Evolutionary conservation across 805 yeast genomes (phyloP).

Genomic region (Naumovozyma castellii): DNA sequence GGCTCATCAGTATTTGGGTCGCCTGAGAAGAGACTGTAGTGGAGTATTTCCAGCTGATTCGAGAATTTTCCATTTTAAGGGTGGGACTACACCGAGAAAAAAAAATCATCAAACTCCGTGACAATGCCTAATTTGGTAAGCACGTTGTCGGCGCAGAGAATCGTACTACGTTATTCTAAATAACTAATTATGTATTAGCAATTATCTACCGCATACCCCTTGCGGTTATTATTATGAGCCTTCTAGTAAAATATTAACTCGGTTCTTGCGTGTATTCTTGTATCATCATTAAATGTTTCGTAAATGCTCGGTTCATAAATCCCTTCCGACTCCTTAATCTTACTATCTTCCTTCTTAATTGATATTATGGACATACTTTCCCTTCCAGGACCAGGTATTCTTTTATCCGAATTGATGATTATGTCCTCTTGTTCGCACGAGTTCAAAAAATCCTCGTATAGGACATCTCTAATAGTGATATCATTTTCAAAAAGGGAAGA

Average conservation of each 20-base stretch:
- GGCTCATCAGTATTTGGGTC: too few species aligned
- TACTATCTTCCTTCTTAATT: not conserved
- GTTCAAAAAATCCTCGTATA: slow-evolving; percentile 14
- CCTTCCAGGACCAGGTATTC: not conserved
- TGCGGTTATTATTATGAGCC: not conserved
- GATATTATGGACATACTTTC: not conserved
- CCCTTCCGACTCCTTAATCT: too few species aligned
- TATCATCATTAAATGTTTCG: not conserved
- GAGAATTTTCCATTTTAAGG: too few species aligned
- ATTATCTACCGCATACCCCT: not conserved
- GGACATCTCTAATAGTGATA: slow-evolving; percentile 17
- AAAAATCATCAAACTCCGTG: not conserved
- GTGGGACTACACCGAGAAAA: too few species aligned
- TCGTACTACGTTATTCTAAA: too few species aligned
- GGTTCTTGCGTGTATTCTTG: not conserved
- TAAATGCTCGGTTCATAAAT: too few species aligned
- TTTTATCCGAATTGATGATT: not conserved
- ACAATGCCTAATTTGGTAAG: too few species aligned
- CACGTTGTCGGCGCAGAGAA: too few species aligned
- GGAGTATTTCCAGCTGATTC: not conserved
- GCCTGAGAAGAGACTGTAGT: not conserved
- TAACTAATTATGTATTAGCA: not conserved
- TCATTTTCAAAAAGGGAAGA: slow-evolving; percentile 6
- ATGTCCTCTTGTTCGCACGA: not conserved
- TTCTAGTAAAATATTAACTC: not conserved